A percentile compares a stretch with the other conserved stretches of the same genome.
phyloP scores from a whole-genome alignment of 2,329 filamentous ascomycete genomes.

The Alternaria triticina region DNA sequence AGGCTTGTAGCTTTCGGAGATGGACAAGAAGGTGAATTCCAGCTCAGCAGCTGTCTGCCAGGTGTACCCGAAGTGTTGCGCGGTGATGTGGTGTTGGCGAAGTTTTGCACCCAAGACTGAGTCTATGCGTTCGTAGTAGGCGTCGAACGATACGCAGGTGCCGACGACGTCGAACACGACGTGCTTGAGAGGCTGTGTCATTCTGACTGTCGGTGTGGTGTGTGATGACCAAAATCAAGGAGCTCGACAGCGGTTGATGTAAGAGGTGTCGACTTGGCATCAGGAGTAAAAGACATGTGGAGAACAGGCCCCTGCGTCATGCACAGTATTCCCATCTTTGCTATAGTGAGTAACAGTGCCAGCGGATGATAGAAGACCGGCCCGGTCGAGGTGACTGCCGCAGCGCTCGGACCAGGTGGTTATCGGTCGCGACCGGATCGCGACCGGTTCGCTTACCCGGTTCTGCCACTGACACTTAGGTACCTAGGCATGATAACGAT shows the following conservation, averaged over 20 bases:
- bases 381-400: neutral
- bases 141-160: constrained; percentile 18
- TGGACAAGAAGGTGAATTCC: constrained; percentile 23
- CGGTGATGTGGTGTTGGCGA: constrained; percentile 5
- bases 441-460: constrained; percentile 2
- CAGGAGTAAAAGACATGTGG: neutral
- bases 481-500: neutral
- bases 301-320: neutral
- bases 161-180: constrained; percentile 20
- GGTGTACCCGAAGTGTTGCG: constrained; percentile 18
- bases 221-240: neutral
- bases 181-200: constrained; percentile 9
- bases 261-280: neutral
- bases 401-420: neutral
- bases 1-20: constrained; percentile 11
- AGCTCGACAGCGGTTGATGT: neutral
- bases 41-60: constrained; percentile 21
- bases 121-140: constrained; percentile 17
- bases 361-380: neutral
- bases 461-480: constrained; percentile 1
- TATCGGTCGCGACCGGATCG: neutral
- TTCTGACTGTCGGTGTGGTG: neutral
- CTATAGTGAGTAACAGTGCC: neutral
- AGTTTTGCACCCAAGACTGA: constrained; percentile 12
- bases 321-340: neutral